These are phyloP conservation scores for Circinella minor DNA, from an alignment of 371 early-diverging fungal species.

Conservation along the genomic window DNA sequence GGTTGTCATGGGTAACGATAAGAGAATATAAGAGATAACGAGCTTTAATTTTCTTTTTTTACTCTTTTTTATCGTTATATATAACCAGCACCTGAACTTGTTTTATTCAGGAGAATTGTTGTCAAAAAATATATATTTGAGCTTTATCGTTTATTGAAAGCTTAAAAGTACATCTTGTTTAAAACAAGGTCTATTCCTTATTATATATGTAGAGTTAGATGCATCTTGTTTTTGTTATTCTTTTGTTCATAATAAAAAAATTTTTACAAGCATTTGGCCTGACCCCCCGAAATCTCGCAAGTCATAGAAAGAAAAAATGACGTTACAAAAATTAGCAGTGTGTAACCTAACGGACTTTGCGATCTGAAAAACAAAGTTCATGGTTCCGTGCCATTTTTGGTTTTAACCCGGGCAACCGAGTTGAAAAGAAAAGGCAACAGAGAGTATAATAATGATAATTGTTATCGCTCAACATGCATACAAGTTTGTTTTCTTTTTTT, in stretches of 20 bases:
- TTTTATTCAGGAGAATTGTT: not conserved
- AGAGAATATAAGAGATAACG: too few species aligned
- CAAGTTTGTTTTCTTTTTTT: too few species aligned
- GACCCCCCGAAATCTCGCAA: not conserved
- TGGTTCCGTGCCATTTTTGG: constrained; percentile 8
- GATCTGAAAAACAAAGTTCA: constrained; percentile 12
- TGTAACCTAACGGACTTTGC: constrained; percentile 4
- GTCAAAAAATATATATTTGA: not conserved
- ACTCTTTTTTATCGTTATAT: too few species aligned
- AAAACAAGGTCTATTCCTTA: too few species aligned
- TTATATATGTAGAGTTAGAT: too few species aligned
- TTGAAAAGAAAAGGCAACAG: not conserved
- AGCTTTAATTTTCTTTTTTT: too few species aligned
- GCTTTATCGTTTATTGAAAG: too few species aligned
- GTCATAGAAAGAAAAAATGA: not conserved
- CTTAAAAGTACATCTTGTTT: too few species aligned
- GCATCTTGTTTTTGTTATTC: not conserved
- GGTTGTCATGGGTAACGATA: too few species aligned
- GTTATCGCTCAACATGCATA: too few species aligned
- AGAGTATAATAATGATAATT: not conserved
- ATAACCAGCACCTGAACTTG: not conserved
- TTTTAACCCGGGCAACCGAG: constrained; percentile 10
- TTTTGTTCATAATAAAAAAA: not conserved
- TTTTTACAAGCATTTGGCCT: too few species aligned
- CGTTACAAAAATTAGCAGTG: not conserved